Base-by-base conservation (phyloP, 768 basidiomycete species). In the Russula sp. region DNA sequence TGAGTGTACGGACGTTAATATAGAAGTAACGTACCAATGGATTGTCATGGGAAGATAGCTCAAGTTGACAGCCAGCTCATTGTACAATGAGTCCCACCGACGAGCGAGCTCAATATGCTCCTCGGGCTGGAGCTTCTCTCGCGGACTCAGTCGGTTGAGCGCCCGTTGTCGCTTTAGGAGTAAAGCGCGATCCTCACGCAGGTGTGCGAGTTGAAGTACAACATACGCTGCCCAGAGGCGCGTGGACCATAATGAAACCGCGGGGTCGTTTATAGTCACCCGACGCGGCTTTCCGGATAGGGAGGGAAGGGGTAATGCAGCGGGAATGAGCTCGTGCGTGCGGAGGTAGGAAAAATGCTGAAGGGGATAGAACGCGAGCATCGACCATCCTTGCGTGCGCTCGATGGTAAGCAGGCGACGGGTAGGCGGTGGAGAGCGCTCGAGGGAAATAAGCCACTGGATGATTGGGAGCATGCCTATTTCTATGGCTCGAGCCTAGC, bases 151-250 rank as follows among this genome's bases (percentile, higher is more conserved):
- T 16, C 40, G 13, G 58, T 76, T 79, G 48, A 91, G 71, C 6
- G 77, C 77, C 13, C 77, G 81, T 66, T 87, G 81, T 59, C 80
- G 79, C 66, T 78, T 74, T 51, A 78, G 76, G 20, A 91, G 72
- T 14, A 89, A 68, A 65, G 81, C 81, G 64, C 80, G 78, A 68
- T 91, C 88, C 70, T 91, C 87, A 35, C 78, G 74, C 58, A 91
- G 76, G 69, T 90, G 89, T 5, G 80, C 81, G 65, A 92, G 85
- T 60, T 91, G 91, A 52, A 95, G 82, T 35, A 87, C 66, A 47
- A 91, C 79, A 69, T 94, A 94, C 27, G 82, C 72, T 2, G 86
- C 87, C 93, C 91, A 95, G 72, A 86, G 88, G 22, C 92, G 85
- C 58, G 80, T 83, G 14, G 90, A 91, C 88, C 87, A 90, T 57